Evolutionary conservation across 176 grass and related monocot species (phyloP), one percentile per base, ranked within the genome.

Genomic region (Oryza rufipogon): DNA sequence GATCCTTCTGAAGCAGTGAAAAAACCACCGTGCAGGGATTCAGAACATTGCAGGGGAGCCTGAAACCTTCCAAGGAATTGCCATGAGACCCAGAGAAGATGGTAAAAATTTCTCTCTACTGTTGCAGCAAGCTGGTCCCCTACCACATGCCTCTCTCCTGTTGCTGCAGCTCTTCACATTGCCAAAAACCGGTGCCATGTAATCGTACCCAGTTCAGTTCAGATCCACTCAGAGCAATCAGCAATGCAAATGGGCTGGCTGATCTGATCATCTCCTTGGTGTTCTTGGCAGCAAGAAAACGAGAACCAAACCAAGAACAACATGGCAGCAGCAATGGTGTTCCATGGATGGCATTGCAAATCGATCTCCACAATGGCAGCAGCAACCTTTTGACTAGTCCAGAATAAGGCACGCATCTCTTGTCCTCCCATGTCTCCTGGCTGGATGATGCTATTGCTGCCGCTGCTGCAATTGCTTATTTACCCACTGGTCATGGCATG

Each of bases 361-460:
- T 42, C 41, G 41, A 39, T 8, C 14, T 41, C 20, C 63, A 16
- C 19, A 38, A 25, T n/a, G 28, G 74, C 75, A 11, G 47, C 46
- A 48, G 54, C 26, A 76, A 82, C 33, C 66, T 54, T 86, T 86
- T 89, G 73, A 82, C 88, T 77, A 82, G 66, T 38, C 66, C 78
- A 77, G 47, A 90, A 72, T 66, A 44, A 81, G 88, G 83, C 78
- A 81, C 72, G 32, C 83, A 89, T 32, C 16, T 20, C 11, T 76
- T 71, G 66, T 71, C 72, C 77, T 71, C 72, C 77, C 46, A 38
- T 79, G 74, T 36, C 58, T 66, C 81, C 47, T 67, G 23, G 32
- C 19, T 39, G 26, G 54, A 58, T 44, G 42, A 9, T 44, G 42
- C 42, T 44, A 10, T 10, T 44, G 42, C 42, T 44, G 42, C 39